phyloP scores from a whole-genome alignment of 2,329 filamentous ascomycete genomes.

The Neobulgaria alba region DNA sequence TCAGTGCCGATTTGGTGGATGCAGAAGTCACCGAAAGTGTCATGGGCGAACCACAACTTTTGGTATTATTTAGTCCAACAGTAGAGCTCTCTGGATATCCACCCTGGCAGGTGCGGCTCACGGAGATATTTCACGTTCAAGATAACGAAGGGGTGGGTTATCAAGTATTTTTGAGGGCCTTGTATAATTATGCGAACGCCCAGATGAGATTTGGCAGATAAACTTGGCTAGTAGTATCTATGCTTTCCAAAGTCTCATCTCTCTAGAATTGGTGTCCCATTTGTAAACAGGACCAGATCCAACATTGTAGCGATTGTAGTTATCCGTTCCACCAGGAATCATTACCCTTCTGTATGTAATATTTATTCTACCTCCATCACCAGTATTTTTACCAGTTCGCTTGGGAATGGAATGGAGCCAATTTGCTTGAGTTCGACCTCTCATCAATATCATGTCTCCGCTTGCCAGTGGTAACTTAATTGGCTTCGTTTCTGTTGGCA shows the following conservation, averaged over 20 bases:
- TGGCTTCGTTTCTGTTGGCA: conserved; percentile 31
- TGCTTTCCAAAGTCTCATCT: conserved; percentile 30
- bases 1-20: conserved; percentile 79
- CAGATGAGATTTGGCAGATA: conserved; percentile 64
- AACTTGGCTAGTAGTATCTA: conserved; percentile 4
- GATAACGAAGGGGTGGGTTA: conserved; percentile 84
- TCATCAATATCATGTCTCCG: conserved; percentile 76
- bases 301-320: conserved; percentile 81
- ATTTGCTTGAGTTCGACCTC: conserved; percentile 61
- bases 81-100: conserved; percentile 87
- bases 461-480: conserved; percentile 48
- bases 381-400: conserved; percentile 52
- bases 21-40: conserved; percentile 73
- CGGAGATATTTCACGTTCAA: conserved; percentile 77
- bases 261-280: conserved; percentile 51
- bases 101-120: conserved; percentile 90
- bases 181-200: conserved; percentile 77
- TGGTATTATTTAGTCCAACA: conserved; percentile 78
- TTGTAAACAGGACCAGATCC: conserved; percentile 58
- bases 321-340: conserved; percentile 65
- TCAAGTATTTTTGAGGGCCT: conserved; percentile 78
- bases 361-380: conserved; percentile 60
- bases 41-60: conserved; percentile 81
- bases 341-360: conserved; percentile 70
- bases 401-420: conserved; percentile 78